Conservation (phyloP, 805 yeast genomes). For the Lachancea nothofagi region DNA sequence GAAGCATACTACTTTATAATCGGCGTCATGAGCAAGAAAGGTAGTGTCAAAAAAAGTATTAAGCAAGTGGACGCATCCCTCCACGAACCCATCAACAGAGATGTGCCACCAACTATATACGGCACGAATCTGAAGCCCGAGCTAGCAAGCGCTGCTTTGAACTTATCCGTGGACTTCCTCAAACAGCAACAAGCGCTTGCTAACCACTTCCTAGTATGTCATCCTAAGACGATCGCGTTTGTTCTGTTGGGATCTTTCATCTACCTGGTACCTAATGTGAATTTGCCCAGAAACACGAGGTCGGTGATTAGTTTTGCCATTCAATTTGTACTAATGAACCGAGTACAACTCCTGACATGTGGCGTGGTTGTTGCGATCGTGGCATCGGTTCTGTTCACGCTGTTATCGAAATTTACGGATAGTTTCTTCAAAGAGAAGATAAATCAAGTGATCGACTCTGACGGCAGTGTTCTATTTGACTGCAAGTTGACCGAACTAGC, state of each 20-base stretch:
- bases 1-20: too few relatives aligned
- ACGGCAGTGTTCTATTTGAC: conserved; percentile 43
- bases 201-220: conserved; percentile 42
- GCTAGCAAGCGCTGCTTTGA: conserved; percentile 53
- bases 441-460: conserved; percentile 33
- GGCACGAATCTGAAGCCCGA: conserved; percentile 50
- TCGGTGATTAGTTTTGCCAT: conserved; percentile 18
- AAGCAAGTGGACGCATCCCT: conserved; percentile 49
- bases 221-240: conserved; percentile 37
- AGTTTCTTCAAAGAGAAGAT: conserved; percentile 40
- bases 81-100: conserved; percentile 48
- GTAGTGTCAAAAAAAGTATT: neutral
- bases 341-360: conserved; percentile 30
- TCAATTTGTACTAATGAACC: conserved; percentile 24
- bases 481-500: conserved; percentile 46
- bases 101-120: conserved; percentile 48
- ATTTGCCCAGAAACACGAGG: conserved; percentile 20
- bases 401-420: conserved; percentile 41
- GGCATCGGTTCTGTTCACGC: conserved; percentile 37
- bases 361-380: conserved; percentile 38
- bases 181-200: conserved; percentile 41
- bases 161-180: conserved; percentile 58
- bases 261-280: conserved; percentile 19
- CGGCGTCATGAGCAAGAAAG: neutral
- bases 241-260: conserved; percentile 17